Evolutionary conservation across 176 grass and related monocot genomes (phyloP), one percentile per base, ranked within the genome.

Genomic region (Bonia amplexicaulis): DNA sequence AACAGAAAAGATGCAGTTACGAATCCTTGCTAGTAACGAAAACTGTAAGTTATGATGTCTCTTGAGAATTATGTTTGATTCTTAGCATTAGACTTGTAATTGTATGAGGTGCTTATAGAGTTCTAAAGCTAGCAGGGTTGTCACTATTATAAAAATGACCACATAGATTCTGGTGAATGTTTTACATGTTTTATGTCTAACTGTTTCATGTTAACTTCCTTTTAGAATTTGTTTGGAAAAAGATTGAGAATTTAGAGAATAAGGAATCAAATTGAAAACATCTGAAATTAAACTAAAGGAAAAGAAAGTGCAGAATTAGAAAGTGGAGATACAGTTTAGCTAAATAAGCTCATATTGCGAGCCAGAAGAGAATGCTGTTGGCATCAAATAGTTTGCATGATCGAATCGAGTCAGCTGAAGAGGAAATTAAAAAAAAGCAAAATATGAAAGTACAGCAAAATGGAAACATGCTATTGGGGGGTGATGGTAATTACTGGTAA

Each of bases 1-100:
- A 75, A 72, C 92, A 70, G 93, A 98, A 78, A 93, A 91, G 85
- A 95, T 93, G 66, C 91, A 98, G 86, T 80, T 95, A 77, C 85
- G 86, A 71, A 73, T 72, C 22, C 86, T 95, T 90, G 83, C 88
- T 74, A 93, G 69, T 68, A 90, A 66, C 25, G 93, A 98, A 84
- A 95, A 84, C 58, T 85, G 96, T 98, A 89, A 89, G 91, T 98
- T 79, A 44, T 63, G 13, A 67, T 71, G 57, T 37, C 63, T 76
- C 51, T 46, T 83, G 55, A 55, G 52, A 68, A 68, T 53, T 52
- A 73, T 62, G 15, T 76, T 85, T 35, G 46, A 42, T 57, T 81
- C 17, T 71, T 71, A 48, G 19, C 51, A 52, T 54, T 80, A 63
- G 25, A 48, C 48, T 37, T 69, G 44, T 44, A 49, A 67, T 60